These are phyloP conservation scores for Malus hybrid DNA, from an alignment of 331 rosid species.

Conservation along the genomic window DNA sequence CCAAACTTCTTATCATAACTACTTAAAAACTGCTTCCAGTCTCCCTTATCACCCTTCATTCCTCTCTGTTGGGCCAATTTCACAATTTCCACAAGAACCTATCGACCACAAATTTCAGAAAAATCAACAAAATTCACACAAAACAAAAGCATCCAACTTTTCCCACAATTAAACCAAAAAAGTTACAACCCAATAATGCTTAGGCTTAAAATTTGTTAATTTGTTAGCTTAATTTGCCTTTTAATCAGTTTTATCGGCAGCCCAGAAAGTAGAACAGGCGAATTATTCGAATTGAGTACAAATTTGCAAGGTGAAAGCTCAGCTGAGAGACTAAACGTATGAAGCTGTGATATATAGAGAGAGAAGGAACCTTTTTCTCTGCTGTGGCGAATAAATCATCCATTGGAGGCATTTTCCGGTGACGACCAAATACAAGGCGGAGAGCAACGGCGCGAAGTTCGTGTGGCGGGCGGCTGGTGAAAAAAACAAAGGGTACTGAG, in stretches of 20 bases:
- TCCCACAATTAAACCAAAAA: background rate
- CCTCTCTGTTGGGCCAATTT: slow-evolving; percentile 58
- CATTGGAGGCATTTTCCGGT: slow-evolving; percentile 22
- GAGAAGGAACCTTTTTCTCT: slow-evolving; percentile 44
- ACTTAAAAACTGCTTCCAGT: slow-evolving; percentile 68
- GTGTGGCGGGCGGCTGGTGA: background rate
- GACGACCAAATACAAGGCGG: background rate
- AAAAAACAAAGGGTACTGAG: background rate
- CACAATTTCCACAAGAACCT: slow-evolving; percentile 78
- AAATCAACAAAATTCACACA: background rate
- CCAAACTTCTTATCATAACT: slow-evolving; percentile 57
- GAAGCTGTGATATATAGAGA: background rate
- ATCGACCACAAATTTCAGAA: background rate
- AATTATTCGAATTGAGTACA: background rate
- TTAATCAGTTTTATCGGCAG: background rate
- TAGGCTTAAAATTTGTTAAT: background rate
- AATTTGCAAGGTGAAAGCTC: background rate
- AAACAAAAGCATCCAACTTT: background rate
- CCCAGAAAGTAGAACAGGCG: background rate
- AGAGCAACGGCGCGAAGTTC: background rate
- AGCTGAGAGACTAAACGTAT: background rate
- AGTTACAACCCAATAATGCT: too few species aligned
- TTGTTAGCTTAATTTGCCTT: background rate
- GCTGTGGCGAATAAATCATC: slow-evolving; percentile 50
- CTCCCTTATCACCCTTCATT: slow-evolving; percentile 54